Evolutionary conservation across 768 basidiomycete species (phyloP).

Genomic region (Auricularia sp.): DNA sequence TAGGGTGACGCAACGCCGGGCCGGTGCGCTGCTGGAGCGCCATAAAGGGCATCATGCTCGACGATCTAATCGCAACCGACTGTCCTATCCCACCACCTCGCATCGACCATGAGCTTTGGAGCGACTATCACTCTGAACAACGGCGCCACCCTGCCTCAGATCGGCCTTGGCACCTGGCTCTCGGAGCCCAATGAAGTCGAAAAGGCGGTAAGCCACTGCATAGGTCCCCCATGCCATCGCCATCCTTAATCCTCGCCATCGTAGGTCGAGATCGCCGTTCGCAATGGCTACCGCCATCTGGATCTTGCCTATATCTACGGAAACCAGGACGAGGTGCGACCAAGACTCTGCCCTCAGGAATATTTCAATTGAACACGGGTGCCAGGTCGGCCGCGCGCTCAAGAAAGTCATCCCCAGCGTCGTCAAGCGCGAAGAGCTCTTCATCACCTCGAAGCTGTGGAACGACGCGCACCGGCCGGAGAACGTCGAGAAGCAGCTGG

Average conservation of each 20-base stretch:
- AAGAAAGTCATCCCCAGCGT: conserved; percentile 70
- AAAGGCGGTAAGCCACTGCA: conserved; percentile 37
- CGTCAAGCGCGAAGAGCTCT: conserved; percentile 71
- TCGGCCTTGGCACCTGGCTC: conserved; percentile 82
- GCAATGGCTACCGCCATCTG: conserved; percentile 72
- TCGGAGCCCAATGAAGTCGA: conserved; percentile 69
- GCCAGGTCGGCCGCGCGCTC: conserved; percentile 51
- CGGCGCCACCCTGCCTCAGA: conserved; percentile 53
- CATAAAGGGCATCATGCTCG: neutral
- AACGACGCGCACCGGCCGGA: conserved; percentile 60
- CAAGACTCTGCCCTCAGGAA: neutral
- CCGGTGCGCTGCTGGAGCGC: neutral
- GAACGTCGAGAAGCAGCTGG: conserved; percentile 60
- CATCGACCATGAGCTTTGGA: conserved; percentile 30
- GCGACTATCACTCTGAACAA: conserved; percentile 31
- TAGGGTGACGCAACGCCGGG: neutral
- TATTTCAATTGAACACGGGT: neutral
- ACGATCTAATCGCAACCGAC: neutral
- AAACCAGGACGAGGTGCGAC: conserved; percentile 57
- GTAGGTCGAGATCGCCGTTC: conserved; percentile 67
- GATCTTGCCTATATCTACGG: conserved; percentile 76
- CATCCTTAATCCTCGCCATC: neutral
- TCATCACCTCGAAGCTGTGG: conserved; percentile 79
- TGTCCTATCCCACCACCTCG: neutral
- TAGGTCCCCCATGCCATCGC: neutral